Evolutionary conservation across 139 green algal genomes (phyloP), one percentile per base, ranked within the genome.

Genomic region (Zygnema cylindricum): DNA sequence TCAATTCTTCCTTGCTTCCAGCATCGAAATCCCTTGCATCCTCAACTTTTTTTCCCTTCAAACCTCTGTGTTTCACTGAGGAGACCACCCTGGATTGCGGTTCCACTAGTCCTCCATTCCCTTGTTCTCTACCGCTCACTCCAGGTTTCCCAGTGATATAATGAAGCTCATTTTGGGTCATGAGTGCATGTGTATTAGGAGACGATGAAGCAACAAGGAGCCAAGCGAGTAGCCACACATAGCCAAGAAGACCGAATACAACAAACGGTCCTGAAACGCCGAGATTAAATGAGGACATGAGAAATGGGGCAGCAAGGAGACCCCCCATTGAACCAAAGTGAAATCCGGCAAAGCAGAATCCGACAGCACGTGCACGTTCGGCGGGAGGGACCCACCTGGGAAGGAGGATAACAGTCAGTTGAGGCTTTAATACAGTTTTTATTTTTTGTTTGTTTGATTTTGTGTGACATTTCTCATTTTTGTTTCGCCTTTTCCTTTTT

Each of bases 241-340:
- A 35, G 0, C 92, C 91, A 35, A 93, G 55, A 43, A 63, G 55
- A 11, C 91, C 92, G 33, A 94, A 93, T 3, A 86, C 35, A 0
- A 89, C 43, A 86, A 94, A 94, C 16, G 84, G 77, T 32, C 91
- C 85, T 0, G 85, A 0, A 87, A 95, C 36, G 93, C 92, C 96
- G 95, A 99, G 25, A 92, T 93, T 43, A 0, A 40, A 69, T 0
- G 25, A 30, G 1, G 57, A 7, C 69, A 98, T 96, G 78, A 99
- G 94, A 30, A 95, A 85, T 0, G 95, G 95, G 1, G 93, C 94
- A 1, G 95, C 57, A 0, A 93, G 93, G 55, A 99, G 93, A 0
- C 97, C 92, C 0, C 85, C 42, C 84, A 94, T 89, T 43, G 43
- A 88, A 35, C 92, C 92, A 38, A 88, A 78, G 71, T 93, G 73